A percentile compares a stretch with the other conserved stretches of the same genome.
Conservation (phyloP, 1,284 basidiomycete genomes). For the Trametes hirsuta region DNA sequence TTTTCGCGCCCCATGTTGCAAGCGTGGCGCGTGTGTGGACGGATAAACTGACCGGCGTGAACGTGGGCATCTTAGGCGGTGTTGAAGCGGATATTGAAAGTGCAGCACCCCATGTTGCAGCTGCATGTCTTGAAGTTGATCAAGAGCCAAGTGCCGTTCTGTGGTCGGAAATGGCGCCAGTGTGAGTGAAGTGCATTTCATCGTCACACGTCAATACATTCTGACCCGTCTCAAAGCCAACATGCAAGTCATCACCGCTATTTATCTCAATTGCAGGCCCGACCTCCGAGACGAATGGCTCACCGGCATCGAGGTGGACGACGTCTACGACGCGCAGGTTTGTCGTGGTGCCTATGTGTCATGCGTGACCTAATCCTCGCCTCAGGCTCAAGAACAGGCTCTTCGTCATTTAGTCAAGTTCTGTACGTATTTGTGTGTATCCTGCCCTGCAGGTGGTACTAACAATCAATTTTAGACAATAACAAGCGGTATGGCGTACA, state of each 20-base stretch:
- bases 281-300: constrained; percentile 98
- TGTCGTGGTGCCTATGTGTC: constrained; percentile 15
- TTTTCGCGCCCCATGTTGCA: background rate
- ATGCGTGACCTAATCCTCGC: background rate
- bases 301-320: constrained; percentile 91
- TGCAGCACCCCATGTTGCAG: constrained; percentile 93
- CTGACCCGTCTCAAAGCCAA: constrained; percentile 65
- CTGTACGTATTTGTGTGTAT: constrained; percentile 56
- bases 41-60: constrained; percentile 13
- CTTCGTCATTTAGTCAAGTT: constrained; percentile 93
- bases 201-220: background rate
- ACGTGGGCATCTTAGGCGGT: constrained; percentile 65
- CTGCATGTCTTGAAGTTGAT: constrained; percentile 97
- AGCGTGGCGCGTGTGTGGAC: background rate
- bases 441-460: background rate
- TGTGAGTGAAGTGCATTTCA: constrained; percentile 52
- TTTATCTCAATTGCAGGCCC: constrained; percentile 96
- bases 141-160: constrained; percentile 99
- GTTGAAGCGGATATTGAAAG: constrained; percentile 91
- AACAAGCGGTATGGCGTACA: constrained; percentile 79
- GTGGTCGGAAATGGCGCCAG: constrained; percentile 97
- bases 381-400: constrained; percentile 94
- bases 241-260: constrained; percentile 99
- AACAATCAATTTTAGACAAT: constrained; percentile 57
- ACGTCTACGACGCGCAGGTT: constrained; percentile 83